phyloP scores from a whole-genome alignment of 116 monocot genomes.

The Dioscorea cayenensis region DNA sequence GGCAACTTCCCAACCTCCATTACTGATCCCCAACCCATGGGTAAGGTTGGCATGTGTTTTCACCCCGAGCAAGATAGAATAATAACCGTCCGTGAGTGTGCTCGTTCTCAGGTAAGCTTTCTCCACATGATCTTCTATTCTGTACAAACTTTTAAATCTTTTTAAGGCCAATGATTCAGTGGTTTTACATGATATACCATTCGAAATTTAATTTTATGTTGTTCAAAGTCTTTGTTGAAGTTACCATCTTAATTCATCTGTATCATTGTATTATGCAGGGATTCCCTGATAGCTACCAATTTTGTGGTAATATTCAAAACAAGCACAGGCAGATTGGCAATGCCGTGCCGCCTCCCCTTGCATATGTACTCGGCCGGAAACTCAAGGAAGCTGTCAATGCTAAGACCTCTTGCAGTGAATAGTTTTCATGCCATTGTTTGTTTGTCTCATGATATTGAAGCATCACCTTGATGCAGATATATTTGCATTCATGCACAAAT shows the following conservation, averaged over 20 bases:
- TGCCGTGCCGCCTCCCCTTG: constrained; percentile 50
- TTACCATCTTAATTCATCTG: neutral
- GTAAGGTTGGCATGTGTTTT: constrained; percentile 11
- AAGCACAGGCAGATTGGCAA: constrained; percentile 48
- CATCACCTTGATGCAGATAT: no score
- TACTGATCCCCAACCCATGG: constrained; percentile 16
- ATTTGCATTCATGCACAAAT: no score
- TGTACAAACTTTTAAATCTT: no score
- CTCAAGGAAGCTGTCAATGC: constrained; percentile 32
- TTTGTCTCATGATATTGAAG: no score
- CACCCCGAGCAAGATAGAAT: constrained; percentile 10
- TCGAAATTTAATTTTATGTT: no score
- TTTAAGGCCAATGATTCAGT: no score
- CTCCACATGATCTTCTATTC: no score
- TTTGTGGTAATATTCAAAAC: constrained; percentile 42
- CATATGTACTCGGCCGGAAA: constrained; percentile 40
- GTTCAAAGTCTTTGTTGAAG: neutral
- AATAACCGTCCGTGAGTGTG: constrained; percentile 69
- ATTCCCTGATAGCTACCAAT: constrained; percentile 32
- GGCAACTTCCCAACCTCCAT: constrained; percentile 94
- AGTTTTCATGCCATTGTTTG: no score
- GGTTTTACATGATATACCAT: no score
- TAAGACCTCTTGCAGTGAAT: neutral
- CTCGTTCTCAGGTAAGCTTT: constrained; percentile 74
- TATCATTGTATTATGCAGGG: constrained; percentile 20